phyloP scores from a whole-genome alignment of 768 basidiomycete species.

The Pholiota molesta region DNA sequence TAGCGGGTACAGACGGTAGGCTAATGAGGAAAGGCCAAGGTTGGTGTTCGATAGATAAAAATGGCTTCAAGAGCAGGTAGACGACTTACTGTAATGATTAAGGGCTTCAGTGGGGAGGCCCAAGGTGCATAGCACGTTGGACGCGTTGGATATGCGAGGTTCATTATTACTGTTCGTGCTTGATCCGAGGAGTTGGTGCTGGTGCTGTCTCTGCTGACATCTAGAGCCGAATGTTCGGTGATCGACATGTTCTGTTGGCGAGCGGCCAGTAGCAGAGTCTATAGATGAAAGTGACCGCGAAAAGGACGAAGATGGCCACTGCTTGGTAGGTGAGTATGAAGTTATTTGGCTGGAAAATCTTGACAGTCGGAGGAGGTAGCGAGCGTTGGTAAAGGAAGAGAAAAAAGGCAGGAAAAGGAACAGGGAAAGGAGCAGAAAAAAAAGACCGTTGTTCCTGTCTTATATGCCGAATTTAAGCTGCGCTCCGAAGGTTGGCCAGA shows the following conservation, averaged over 20 bases:
- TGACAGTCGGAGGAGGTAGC: not conserved
- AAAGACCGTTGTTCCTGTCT: not conserved
- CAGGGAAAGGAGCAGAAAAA: not conserved
- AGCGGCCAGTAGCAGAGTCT: not conserved
- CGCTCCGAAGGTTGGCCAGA: not conserved
- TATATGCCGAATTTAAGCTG: slow-evolving; percentile 3
- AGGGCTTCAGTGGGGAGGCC: not conserved
- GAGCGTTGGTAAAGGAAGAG: not conserved
- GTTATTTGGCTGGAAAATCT: not conserved
- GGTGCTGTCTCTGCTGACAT: not conserved
- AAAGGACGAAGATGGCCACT: not conserved
- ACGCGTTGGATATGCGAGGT: slow-evolving; percentile 5
- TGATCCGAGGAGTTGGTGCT: not conserved
- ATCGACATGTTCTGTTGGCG: not conserved
- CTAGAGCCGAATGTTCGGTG: not conserved
- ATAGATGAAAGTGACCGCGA: not conserved
- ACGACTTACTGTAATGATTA: not conserved
- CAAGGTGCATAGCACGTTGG: not conserved
- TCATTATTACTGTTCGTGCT: not conserved
- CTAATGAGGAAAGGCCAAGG: not conserved
- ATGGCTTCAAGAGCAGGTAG: not conserved
- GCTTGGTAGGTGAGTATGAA: not conserved
- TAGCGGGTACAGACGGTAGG: slow-evolving; percentile 5
- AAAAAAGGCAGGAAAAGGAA: not conserved
- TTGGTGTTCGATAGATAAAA: not conserved